Evolutionary conservation across 805 yeast species (phyloP), one percentile per base, ranked within the genome.

Genomic region (Monosporozyma aquatica): DNA sequence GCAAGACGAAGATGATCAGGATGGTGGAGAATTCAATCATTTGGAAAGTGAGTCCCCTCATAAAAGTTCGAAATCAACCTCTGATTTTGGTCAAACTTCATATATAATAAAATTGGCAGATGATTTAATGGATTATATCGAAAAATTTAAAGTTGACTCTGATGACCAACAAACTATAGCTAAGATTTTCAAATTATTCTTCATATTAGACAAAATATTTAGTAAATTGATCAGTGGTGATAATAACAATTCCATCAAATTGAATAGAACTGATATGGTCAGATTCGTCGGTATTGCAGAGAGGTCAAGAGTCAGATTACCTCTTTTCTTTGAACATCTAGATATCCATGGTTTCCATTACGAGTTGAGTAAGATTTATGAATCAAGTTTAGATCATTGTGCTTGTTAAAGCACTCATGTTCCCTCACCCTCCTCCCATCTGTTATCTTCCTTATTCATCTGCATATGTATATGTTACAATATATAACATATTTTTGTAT

Each of bases 61-160:
- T 22, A 13, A n/a, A 14, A 14, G 29, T 26, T 11, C 25, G 15
- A 18, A 17, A 20, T 14, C 37, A 18, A n/a, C 21, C n/a, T 22
- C 24, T 30, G 46, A 37, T n/a, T 75, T 74, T 53, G 85, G 84
- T 1, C 89, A 81, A 56, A 66, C 72, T 0, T 76, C 77, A 41
- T 82, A 80, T 50, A 59, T 82, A 14, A 64, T 85, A 20, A 69
- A 71, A 32, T 68, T 83, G 2, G 74, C 85, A 38, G 86, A 82
- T 39, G 87, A 82, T 47, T 53, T 81, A 23, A 70, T 77, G 38
- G 89, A 81, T 48, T 82, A 74, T 50, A 49, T 79, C 7, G 70
- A 65, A 11, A 76, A 70, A 48, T 66, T 66, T 47, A 48, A 66
- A 37, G 46, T 68, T 42, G 39, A 49, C 22, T 37, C 49, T 6